Base-by-base conservation (phyloP, 1,284 basidiomycete genomes). In the Grifola frondosa region DNA sequence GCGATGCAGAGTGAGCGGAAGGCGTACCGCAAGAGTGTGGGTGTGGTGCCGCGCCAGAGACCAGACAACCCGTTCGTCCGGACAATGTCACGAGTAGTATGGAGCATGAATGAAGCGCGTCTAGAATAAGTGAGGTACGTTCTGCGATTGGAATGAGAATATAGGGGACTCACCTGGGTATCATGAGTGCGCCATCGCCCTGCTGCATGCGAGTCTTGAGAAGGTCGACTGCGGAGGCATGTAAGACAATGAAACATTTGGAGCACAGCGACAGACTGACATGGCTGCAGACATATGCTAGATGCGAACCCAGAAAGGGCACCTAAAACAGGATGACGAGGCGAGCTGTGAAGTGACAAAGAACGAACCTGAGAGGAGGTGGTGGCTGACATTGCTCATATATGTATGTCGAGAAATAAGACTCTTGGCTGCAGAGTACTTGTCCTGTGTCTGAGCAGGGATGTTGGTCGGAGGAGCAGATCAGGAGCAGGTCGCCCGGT, bases 151-250 rank as follows among this genome's bases (percentile, higher is more conserved):
- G 40, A 29, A 43, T 41, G 24, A 20, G 50, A 35, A 26, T 40
- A 44, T n/a, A 46, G 25, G 37, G 43, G 33, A 21, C 38, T 29
- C 53, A 69, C 53, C 48, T 74, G 72, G 66, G 65, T 44, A 61
- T 51, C 35, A 60, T 54, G 39, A 59, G 42, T 13, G 52, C 54
- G 5, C 74, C 73, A 60, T 85, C 82, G 37, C 78, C 75, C 64
- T 94, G 89, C 63, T 95, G 90, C 49, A 94, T 62, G 30, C 91
- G 78, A 15, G 92, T 96, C 68, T 95, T 95, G 57, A 96, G 66
- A 23, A 95, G 71, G 66, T 95, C 92, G 52, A 95, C 86, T 89
- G 44, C n/a, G 28, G 13, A 23, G 13, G 31, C 30, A 10, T 17
- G 31, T 13, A 20, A 13, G 25, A 23, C 30, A 32, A 16, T 12